phyloP scores from a whole-genome alignment of 495 filamentous ascomycete species.

The Xeromyces bisporus region DNA sequence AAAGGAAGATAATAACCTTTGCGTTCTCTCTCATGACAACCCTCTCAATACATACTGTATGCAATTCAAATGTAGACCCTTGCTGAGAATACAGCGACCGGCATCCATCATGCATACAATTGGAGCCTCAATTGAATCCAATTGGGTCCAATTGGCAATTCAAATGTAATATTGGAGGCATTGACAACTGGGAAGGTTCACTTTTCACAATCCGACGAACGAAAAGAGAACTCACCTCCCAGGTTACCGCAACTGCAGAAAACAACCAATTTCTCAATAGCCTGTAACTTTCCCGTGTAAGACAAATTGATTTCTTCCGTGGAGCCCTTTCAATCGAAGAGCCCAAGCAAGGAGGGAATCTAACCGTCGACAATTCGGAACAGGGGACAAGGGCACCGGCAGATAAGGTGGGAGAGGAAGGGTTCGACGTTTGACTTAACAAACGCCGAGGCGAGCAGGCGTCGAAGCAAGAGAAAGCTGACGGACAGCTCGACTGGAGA shows the following conservation, averaged over 20 bases:
- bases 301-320: conserved; percentile 16
- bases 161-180: not conserved
- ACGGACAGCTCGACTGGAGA: conserved; percentile 31
- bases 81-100: too few relatives aligned
- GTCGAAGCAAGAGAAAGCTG: conserved; percentile 27
- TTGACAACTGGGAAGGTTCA: not conserved
- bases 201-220: not conserved
- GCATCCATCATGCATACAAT: too few relatives aligned
- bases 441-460: conserved; percentile 25
- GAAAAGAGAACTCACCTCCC: conserved; percentile 16
- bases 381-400: conserved; percentile 20
- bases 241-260: conserved; percentile 16
- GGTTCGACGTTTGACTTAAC: conserved; percentile 33
- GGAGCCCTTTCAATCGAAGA: conserved; percentile 31
- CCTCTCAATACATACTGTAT: too few relatives aligned
- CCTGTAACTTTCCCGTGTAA: conserved; percentile 8
- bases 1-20: too few relatives aligned
- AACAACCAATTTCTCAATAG: conserved; percentile 4
- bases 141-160: too few relatives aligned
- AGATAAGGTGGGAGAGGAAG: conserved; percentile 12
- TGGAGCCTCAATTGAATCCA: too few relatives aligned
- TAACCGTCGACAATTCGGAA: conserved; percentile 20
- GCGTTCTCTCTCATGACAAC: too few relatives aligned
- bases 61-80: too few relatives aligned
- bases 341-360: conserved; percentile 18